phyloP scores from a whole-genome alignment of 441 rosid genomes.

The Mallotus japonicus region DNA sequence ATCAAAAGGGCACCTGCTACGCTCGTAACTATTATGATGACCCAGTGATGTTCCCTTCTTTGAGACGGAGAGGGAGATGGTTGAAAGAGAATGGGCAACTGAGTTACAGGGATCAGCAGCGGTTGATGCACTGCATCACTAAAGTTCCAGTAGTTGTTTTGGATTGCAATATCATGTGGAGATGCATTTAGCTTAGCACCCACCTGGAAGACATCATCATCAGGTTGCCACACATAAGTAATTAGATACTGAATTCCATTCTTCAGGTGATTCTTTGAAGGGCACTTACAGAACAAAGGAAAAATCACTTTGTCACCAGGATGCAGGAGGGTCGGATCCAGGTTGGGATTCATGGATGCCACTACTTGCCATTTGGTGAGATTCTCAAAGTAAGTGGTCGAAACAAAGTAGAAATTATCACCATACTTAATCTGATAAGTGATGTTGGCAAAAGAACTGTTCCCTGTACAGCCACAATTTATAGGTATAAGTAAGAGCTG shows the following conservation, averaged over 20 bases:
- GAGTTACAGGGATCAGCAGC: slow-evolving; percentile 48
- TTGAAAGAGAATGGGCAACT: slow-evolving; percentile 43
- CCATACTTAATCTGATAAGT: slow-evolving; percentile 48
- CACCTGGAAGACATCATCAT: slow-evolving; percentile 39
- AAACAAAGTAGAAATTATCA: slow-evolving; percentile 50
- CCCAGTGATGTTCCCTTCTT: slow-evolving; percentile 23
- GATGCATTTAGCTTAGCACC: slow-evolving; percentile 39
- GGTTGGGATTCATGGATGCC: slow-evolving; percentile 39
- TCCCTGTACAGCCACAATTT: slow-evolving; percentile 48
- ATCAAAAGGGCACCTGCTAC: slow-evolving; percentile 25
- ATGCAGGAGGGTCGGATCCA: slow-evolving; percentile 37
- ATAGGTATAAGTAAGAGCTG: slow-evolving; percentile 56
- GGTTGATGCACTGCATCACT: slow-evolving; percentile 36
- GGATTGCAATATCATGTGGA: slow-evolving; percentile 31
- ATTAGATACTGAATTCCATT: slow-evolving; percentile 40
- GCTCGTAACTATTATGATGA: slow-evolving; percentile 23
- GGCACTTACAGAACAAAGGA: slow-evolving; percentile 65
- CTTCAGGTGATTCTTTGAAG: slow-evolving; percentile 28
- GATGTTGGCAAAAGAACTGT: slow-evolving; percentile 44
- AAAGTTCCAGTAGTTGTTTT: slow-evolving; percentile 40
- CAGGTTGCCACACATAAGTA: slow-evolving; percentile 56
- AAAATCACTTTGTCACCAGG: slow-evolving; percentile 42
- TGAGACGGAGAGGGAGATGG: slow-evolving; percentile 19
- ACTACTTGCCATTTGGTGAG: slow-evolving; percentile 44
- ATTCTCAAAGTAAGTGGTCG: slow-evolving; percentile 38